Evolutionary conservation across 331 rosid genomes (phyloP), one percentile per base, ranked within the genome.

Genomic region (Prunus yedoensis): DNA sequence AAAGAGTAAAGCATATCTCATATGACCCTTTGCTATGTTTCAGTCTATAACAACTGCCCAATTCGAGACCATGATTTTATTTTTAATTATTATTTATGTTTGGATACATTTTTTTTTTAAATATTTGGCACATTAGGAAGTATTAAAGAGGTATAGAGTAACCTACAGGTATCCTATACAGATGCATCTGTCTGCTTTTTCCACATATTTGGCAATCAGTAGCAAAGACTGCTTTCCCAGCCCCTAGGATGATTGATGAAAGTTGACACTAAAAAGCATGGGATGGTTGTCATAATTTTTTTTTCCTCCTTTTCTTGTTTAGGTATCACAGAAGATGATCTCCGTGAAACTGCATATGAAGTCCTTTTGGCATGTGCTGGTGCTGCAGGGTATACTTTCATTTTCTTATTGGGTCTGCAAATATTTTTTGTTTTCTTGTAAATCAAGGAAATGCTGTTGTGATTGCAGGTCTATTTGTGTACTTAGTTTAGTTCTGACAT

Each of bases 341-440:
- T 94, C 71, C 91, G 97, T 69, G 99, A 94, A 88, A 92, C 94
- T 50, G 96, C 97, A 76, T 94, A 89, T 53, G 99, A 94, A 81
- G 47, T 94, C 78, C 97, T 94, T 47, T 85, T 94, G 87, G 99
- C 96, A 66, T 92, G 99, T 85, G 99, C 99, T 79, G 99, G 99
- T 75, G 96, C 99, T 74, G 83, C 92, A 66, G 97, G 99, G 99
- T 94, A 89, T 57, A 80, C 62, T 79, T 35, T 61, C 21, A 52
- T 73, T 56, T 56, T 64, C 68, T 76, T 85, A 61, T 81, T 70
- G 64, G 52, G 50, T 46, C 67, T 70, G 73, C 62, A 53, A 47
- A 60, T 38, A 38, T 38, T 38, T 38, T 6, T 38, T 38, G 43
- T 38, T 38, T 38, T 38, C 43, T 38, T 38, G 43, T 38, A 73